These are phyloP conservation scores for Bipolaris victoriae DNA, from an alignment of 2,329 filamentous ascomycete genomes.

Conservation along the genomic window DNA sequence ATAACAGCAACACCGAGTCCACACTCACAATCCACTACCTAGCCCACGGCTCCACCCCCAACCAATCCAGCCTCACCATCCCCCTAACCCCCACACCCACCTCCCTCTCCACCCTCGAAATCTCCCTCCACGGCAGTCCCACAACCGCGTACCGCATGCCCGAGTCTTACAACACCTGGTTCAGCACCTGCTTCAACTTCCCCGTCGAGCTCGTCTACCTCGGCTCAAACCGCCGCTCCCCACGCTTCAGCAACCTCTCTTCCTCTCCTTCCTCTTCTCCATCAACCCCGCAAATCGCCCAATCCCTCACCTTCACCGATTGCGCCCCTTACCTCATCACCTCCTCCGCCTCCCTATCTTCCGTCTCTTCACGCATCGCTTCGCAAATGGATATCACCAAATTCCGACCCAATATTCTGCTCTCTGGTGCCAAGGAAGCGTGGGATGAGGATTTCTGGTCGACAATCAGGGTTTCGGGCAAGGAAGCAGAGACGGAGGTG, in stretches of 20 bases:
- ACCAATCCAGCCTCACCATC: constrained; percentile 43
- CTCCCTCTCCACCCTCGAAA: constrained; percentile 45
- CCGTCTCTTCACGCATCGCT: constrained; percentile 60
- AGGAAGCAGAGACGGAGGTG: constrained; percentile 32
- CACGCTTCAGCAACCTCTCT: constrained; percentile 43
- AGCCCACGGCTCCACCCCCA: constrained; percentile 39
- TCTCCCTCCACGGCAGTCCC: constrained; percentile 54
- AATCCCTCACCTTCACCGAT: constrained; percentile 71
- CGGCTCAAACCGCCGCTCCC: constrained; percentile 49
- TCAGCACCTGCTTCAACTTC: constrained; percentile 53
- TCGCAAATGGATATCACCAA: constrained; percentile 53
- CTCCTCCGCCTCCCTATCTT: constrained; percentile 70
- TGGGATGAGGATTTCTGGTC: constrained; percentile 58
- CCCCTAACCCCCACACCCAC: constrained; percentile 50
- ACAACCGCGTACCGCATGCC: constrained; percentile 54
- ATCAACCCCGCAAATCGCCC: constrained; percentile 30
- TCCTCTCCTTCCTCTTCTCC: constrained; percentile 39
- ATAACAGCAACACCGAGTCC: too few species aligned
- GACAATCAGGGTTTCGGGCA: constrained; percentile 44
- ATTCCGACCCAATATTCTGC: constrained; percentile 56
- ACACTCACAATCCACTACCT: constrained; percentile 49
- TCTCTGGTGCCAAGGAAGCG: constrained; percentile 48
- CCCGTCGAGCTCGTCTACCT: constrained; percentile 53
- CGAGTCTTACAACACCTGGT: constrained; percentile 51
- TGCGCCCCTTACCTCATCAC: constrained; percentile 76